A percentile compares a stretch with the other conserved stretches of the same genome.
Evolutionary conservation across 495 filamentous ascomycete genomes (phyloP).

Genomic region (Opeltia flavorubescens): DNA sequence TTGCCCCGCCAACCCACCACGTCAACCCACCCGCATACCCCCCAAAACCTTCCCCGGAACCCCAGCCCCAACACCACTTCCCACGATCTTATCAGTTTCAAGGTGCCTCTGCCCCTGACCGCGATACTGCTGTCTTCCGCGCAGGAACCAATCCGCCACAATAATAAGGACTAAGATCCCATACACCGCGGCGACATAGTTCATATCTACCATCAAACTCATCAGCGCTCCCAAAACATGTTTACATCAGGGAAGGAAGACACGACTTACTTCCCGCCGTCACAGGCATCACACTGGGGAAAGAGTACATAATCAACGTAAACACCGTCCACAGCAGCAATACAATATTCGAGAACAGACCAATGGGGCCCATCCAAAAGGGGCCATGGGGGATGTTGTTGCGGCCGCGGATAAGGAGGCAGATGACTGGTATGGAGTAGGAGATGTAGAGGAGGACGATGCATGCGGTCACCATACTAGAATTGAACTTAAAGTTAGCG

Average conservation of each 20-base stretch:
- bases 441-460: conserved; percentile 39
- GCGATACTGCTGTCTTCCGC: conserved; percentile 28
- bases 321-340: conserved; percentile 37
- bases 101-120: conserved; percentile 12
- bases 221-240: not conserved
- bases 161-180: conserved; percentile 29
- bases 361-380: conserved; percentile 33
- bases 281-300: conserved; percentile 31
- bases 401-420: conserved; percentile 35
- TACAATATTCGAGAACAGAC: conserved; percentile 30
- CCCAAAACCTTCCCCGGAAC: not conserved
- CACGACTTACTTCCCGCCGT: conserved; percentile 20
- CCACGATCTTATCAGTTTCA: not conserved
- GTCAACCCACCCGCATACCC: not conserved
- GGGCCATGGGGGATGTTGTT: conserved; percentile 37
- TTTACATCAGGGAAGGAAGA: not conserved
- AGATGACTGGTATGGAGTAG: conserved; percentile 35
- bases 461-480: conserved; percentile 34
- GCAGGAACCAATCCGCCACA: conserved; percentile 30
- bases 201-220: conserved; percentile 32
- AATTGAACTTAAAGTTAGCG: not conserved
- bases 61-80: not conserved
- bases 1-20: too few species aligned
- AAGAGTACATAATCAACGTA: conserved; percentile 39
- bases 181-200: conserved; percentile 41